Conservation (phyloP, 2,329 filamentous ascomycete species). For the Lachnellula hyalina region DNA sequence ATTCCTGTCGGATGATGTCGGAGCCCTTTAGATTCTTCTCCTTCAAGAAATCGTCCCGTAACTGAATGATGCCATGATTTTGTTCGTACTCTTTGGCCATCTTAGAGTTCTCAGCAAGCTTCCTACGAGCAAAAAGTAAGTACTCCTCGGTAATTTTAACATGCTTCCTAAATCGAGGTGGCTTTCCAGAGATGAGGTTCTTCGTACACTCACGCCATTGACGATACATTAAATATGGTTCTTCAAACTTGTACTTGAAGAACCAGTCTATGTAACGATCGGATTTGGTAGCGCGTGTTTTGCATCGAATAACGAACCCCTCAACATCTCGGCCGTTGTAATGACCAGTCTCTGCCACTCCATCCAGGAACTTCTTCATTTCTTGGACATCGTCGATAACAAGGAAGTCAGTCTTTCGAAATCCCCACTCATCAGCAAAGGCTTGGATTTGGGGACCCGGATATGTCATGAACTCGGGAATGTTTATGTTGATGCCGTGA, state of each 20-base stretch:
- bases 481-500: slow-evolving; percentile 91
- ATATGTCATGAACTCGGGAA: slow-evolving; percentile 88
- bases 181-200: slow-evolving; percentile 68
- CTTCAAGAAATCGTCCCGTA: slow-evolving; percentile 81
- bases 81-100: slow-evolving; percentile 68
- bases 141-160: slow-evolving; percentile 87
- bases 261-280: slow-evolving; percentile 85
- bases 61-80: slow-evolving; percentile 91
- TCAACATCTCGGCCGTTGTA: slow-evolving; percentile 91
- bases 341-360: slow-evolving; percentile 79
- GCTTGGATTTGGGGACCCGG: slow-evolving; percentile 75
- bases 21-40: slow-evolving; percentile 80
- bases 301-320: slow-evolving; percentile 93
- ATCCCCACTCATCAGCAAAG: slow-evolving; percentile 91
- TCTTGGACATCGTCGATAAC: slow-evolving; percentile 67
- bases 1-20: slow-evolving; percentile 77
- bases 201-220: slow-evolving; percentile 99
- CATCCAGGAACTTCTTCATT: slow-evolving; percentile 77
- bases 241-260: slow-evolving; percentile 99
- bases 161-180: slow-evolving; percentile 81
- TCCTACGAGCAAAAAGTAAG: slow-evolving; percentile 70
- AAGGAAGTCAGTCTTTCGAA: slow-evolving; percentile 80
- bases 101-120: slow-evolving; percentile 62
- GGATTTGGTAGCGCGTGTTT: slow-evolving; percentile 45
- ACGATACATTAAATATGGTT: slow-evolving; percentile 97